phyloP scores from a whole-genome alignment of 1,139 yeast species.

The Debaryomycetaceae sp. region DNA sequence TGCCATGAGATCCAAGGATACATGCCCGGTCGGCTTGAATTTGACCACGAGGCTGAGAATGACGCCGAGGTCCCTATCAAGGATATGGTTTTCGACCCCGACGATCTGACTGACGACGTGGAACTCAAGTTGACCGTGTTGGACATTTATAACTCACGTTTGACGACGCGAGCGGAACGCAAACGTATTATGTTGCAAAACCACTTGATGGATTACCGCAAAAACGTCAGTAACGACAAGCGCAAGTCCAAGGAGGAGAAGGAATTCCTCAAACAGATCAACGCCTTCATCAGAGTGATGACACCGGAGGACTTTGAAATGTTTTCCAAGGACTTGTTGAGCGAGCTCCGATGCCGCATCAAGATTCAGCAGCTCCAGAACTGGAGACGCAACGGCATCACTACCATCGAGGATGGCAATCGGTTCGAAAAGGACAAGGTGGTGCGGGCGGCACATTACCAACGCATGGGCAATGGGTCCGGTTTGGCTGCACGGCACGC shows the following conservation, averaged over 20 bases:
- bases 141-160: slow-evolving; percentile 83
- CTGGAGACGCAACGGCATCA: slow-evolving; percentile 88
- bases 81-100: slow-evolving; percentile 93
- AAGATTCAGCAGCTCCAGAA: slow-evolving; percentile 87
- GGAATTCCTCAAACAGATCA: slow-evolving; percentile 67
- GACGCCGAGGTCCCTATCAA: slow-evolving; percentile 94
- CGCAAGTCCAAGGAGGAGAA: slow-evolving; percentile 85
- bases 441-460: slow-evolving; percentile 54
- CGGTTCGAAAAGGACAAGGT: slow-evolving; percentile 87
- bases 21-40: slow-evolving; percentile 98
- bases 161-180: slow-evolving; percentile 89
- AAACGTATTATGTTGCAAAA: slow-evolving; percentile 78
- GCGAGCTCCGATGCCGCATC: slow-evolving; percentile 74
- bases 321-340: slow-evolving; percentile 66
- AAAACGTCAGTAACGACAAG: slow-evolving; percentile 71
- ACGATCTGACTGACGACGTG: slow-evolving; percentile 81
- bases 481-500: slow-evolving; percentile 25
- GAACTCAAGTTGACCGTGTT: slow-evolving; percentile 83
- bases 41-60: slow-evolving; percentile 93
- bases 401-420: slow-evolving; percentile 75
- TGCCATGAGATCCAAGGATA: slow-evolving; percentile 97
- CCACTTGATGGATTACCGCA: slow-evolving; percentile 76
- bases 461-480: slow-evolving; percentile 51
- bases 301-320: slow-evolving; percentile 72
- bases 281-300: slow-evolving; percentile 79